These are phyloP conservation scores for Neofusicoccum cordaticola DNA, from an alignment of 2,329 filamentous ascomycete species.

Conservation along the genomic window DNA sequence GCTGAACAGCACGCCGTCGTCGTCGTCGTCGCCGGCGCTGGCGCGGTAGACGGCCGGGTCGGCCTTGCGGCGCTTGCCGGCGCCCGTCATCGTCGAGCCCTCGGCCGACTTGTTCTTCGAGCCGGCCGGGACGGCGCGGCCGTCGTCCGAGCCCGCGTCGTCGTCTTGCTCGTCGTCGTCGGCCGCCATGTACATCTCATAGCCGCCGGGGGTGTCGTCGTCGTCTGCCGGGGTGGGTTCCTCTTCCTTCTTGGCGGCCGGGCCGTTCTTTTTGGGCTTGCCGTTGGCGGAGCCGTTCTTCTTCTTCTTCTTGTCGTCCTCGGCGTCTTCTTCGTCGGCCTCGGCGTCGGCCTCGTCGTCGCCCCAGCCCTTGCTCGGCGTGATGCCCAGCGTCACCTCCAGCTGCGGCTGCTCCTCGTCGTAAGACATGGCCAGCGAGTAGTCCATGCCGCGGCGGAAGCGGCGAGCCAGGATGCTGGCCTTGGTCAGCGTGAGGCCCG, in stretches of 20 bases:
- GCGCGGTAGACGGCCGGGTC: slow-evolving; percentile 80
- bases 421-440: slow-evolving; percentile 87
- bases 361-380: slow-evolving; percentile 82
- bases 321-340: slow-evolving; percentile 46
- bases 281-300: slow-evolving; percentile 31
- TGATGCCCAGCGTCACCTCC: slow-evolving; percentile 84
- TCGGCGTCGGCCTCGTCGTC: slow-evolving; percentile 59
- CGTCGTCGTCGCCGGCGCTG: slow-evolving; percentile 57
- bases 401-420: slow-evolving; percentile 69
- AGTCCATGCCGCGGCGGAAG: slow-evolving; percentile 84
- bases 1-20: slow-evolving; percentile 69
- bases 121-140: slow-evolving; percentile 33
- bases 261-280: slow-evolving; percentile 30
- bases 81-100: slow-evolving; percentile 42
- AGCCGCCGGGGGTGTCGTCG: slow-evolving; percentile 54
- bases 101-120: slow-evolving; percentile 25
- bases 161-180: slow-evolving; percentile 71
- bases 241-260: slow-evolving; percentile 40
- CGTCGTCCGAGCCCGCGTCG: slow-evolving; percentile 42
- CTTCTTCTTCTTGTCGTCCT: slow-evolving; percentile 38
- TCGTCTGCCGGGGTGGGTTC: slow-evolving; percentile 51
- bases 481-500: slow-evolving; percentile 68
- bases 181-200: slow-evolving; percentile 91
- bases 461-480: slow-evolving; percentile 78
- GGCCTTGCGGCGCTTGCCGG: slow-evolving; percentile 45